Evolutionary conservation across 106 monocot genomes (phyloP).

Genomic region (Hemerocallis citrina): DNA sequence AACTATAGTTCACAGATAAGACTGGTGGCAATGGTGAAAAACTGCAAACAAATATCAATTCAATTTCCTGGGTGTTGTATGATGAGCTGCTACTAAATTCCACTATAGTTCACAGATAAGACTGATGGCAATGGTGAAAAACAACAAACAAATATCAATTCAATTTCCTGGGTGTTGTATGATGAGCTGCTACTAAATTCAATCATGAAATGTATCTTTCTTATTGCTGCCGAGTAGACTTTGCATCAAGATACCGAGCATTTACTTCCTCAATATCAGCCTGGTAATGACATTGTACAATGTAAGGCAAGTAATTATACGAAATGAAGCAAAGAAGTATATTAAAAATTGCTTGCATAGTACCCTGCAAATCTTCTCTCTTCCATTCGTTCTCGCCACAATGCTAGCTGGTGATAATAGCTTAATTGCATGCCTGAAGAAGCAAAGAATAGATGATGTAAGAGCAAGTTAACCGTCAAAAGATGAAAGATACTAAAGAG

Average conservation of each 20-base stretch:
- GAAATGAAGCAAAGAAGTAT: not conserved
- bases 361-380: conserved; percentile 92
- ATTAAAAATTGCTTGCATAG: not conserved
- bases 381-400: conserved; percentile 64
- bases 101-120: too few relatives aligned
- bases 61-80: too few relatives aligned
- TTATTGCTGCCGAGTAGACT: conserved; percentile 77
- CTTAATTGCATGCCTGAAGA: conserved; percentile 74
- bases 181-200: too few relatives aligned
- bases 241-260: conserved; percentile 66
- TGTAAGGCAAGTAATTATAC: not conserved
- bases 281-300: conserved; percentile 16
- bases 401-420: conserved; percentile 69
- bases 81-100: too few relatives aligned
- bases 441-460: not conserved
- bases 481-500: not conserved
- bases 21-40: too few relatives aligned
- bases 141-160: too few relatives aligned
- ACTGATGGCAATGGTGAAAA: too few relatives aligned
- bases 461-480: not conserved
- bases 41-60: too few relatives aligned
- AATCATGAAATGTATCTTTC: conserved; percentile 47
- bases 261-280: conserved; percentile 75
- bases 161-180: too few relatives aligned
- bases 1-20: too few relatives aligned